phyloP scores from a whole-genome alignment of 345 rosid genomes.

The Combretum micranthum region DNA sequence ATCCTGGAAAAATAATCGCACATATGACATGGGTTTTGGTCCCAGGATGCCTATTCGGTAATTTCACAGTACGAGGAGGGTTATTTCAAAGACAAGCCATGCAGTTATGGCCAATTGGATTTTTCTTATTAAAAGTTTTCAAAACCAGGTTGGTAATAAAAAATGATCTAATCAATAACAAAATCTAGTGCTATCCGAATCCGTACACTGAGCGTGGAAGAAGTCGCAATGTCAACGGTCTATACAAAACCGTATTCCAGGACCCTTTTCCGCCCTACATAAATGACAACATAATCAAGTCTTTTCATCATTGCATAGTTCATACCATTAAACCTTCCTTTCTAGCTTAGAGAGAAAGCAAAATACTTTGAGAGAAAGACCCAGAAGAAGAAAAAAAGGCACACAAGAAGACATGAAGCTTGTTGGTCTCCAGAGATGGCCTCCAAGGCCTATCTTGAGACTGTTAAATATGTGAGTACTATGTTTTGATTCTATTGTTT shows the following conservation, averaged over 20 bases:
- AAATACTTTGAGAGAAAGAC: constrained; percentile 2
- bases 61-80: too few relatives aligned
- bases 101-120: too few relatives aligned
- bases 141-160: too few relatives aligned
- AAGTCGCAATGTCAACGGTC: constrained; percentile 8
- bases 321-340: background rate
- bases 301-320: background rate
- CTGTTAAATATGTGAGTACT: constrained; percentile 51
- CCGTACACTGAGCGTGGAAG: background rate
- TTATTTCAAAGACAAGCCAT: too few relatives aligned
- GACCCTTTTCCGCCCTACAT: background rate
- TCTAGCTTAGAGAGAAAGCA: background rate
- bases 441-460: constrained; percentile 58
- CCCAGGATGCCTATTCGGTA: too few relatives aligned
- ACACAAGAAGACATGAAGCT: constrained; percentile 45
- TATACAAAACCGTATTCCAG: constrained; percentile 1
- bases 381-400: background rate
- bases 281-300: background rate
- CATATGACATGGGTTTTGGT: too few relatives aligned
- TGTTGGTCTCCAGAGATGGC: constrained; percentile 86
- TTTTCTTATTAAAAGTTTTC: too few relatives aligned
- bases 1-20: too few relatives aligned
- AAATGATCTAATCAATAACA: too few relatives aligned
- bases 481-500: background rate
- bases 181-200: too few relatives aligned